Evolutionary conservation across 768 basidiomycete genomes (phyloP).

Genomic region (Leccinum rimulosum): DNA sequence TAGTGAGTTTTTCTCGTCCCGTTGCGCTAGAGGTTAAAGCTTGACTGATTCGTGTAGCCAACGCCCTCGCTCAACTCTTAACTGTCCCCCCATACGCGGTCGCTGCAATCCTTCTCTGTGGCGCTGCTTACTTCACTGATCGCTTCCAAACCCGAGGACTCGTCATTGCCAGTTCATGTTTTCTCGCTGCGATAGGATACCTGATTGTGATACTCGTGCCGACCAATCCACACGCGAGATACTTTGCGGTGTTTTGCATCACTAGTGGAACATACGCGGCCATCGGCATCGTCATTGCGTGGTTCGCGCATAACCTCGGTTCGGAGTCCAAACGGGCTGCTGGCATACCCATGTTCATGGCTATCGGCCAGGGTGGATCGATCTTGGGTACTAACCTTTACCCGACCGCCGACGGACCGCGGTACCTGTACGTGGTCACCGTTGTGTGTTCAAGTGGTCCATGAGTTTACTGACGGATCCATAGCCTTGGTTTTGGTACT

Average conservation of each 20-base stretch:
- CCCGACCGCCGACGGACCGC: slow-evolving; percentile 60
- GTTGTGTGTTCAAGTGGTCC: not conserved
- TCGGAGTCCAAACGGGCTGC: slow-evolving; percentile 77
- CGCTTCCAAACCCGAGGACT: slow-evolving; percentile 58
- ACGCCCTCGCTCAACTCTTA: slow-evolving; percentile 55
- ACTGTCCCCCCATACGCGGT: slow-evolving; percentile 83
- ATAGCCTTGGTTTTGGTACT: slow-evolving; percentile 55
- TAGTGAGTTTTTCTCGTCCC: slow-evolving; percentile 43
- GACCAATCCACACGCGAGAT: slow-evolving; percentile 56
- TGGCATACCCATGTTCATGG: slow-evolving; percentile 76
- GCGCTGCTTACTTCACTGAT: slow-evolving; percentile 63
- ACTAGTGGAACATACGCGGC: slow-evolving; percentile 75
- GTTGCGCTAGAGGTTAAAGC: not conserved
- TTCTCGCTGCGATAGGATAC: slow-evolving; percentile 46
- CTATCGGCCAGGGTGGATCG: slow-evolving; percentile 77
- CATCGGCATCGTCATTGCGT: slow-evolving; percentile 72
- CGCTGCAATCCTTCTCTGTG: slow-evolving; percentile 58
- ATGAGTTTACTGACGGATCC: not conserved
- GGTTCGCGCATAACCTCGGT: slow-evolving; percentile 78
- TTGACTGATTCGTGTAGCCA: not conserved
- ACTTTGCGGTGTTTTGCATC: slow-evolving; percentile 78
- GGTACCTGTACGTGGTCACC: slow-evolving; percentile 51
- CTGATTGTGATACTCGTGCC: slow-evolving; percentile 56
- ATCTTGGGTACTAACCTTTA: slow-evolving; percentile 70
- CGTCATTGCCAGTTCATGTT: slow-evolving; percentile 30